phyloP scores from a whole-genome alignment of 495 filamentous ascomycete genomes.

The Clavariopsis aquatica region DNA sequence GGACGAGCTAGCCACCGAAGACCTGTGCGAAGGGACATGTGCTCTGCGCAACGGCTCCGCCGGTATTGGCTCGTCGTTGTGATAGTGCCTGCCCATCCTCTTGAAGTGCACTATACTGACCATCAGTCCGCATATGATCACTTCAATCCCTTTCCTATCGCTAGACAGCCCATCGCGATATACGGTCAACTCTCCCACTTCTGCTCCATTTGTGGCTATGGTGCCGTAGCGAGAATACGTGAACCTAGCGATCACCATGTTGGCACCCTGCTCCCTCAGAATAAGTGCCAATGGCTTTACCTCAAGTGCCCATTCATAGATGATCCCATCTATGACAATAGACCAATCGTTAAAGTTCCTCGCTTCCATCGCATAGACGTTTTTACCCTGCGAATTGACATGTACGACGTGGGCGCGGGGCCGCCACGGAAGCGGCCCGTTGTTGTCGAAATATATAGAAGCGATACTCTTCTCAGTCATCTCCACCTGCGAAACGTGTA shows the following conservation, averaged over 20 bases:
- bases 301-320: slow-evolving; percentile 27
- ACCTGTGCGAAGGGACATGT: background rate
- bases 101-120: slow-evolving; percentile 30
- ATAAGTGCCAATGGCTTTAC: slow-evolving; percentile 13
- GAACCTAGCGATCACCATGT: slow-evolving; percentile 29
- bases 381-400: background rate
- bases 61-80: slow-evolving; percentile 14
- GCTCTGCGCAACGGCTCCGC: slow-evolving; percentile 1
- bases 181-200: slow-evolving; percentile 30
- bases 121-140: slow-evolving; percentile 24
- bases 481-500: background rate
- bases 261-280: slow-evolving; percentile 13
- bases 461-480: slow-evolving; percentile 7
- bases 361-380: slow-evolving; percentile 25
- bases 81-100: slow-evolving; percentile 30
- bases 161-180: slow-evolving; percentile 23
- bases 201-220: slow-evolving; percentile 27
- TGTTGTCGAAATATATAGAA: slow-evolving; percentile 24
- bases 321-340: slow-evolving; percentile 8
- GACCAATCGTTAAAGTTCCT: slow-evolving; percentile 32
- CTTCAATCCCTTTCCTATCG: slow-evolving; percentile 21
- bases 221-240: slow-evolving; percentile 29
- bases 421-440: slow-evolving; percentile 34
- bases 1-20: background rate
- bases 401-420: slow-evolving; percentile 27